Evolutionary conservation across 208 protist genomes (phyloP).

Genomic region (Leishmania mexicana): DNA sequence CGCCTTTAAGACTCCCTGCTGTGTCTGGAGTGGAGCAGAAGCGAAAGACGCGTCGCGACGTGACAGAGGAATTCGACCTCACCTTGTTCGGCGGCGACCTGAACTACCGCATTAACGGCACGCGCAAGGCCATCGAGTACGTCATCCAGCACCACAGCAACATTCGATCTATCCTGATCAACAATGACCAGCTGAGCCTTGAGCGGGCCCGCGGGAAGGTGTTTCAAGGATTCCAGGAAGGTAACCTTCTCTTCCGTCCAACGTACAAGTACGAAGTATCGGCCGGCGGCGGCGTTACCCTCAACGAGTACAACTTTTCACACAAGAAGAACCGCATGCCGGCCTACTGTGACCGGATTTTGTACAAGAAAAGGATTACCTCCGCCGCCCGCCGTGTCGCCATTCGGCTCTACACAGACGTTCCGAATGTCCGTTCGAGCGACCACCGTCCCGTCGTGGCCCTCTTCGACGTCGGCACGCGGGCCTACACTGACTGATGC

Average conservation of each 20-base stretch:
- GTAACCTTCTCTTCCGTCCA: conserved; percentile 85
- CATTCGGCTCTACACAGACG: conserved; percentile 82
- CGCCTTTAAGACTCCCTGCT: conserved; percentile 16
- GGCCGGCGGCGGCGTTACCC: conserved; percentile 22
- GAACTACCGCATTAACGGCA: conserved; percentile 96
- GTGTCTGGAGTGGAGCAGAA: conserved; percentile 8
- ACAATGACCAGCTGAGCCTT: conserved; percentile 92
- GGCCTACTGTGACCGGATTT: conserved; percentile 86
- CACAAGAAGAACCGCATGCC: conserved; percentile 78
- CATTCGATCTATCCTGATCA: conserved; percentile 74
- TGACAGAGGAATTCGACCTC: conserved; percentile 91
- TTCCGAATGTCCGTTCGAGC: conserved; percentile 75
- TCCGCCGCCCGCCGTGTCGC: conserved; percentile 42
- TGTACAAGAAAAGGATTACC: conserved; percentile 62
- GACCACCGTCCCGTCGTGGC: conserved; percentile 88
- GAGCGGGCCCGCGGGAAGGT: conserved; percentile 77
- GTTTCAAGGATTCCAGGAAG: conserved; percentile 90
- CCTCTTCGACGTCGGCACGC: conserved; percentile 74
- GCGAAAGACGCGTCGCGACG: conserved; percentile 44
- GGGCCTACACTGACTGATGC: conserved; percentile 16
- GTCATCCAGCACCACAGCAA: conserved; percentile 66
- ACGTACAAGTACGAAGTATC: conserved; percentile 94
- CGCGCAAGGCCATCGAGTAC: conserved; percentile 72
- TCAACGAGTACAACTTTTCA: conserved; percentile 67
- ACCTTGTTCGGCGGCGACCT: conserved; percentile 95